Conservation (phyloP, 208 protist genomes). For the Wallacemonas rigidus region DNA sequence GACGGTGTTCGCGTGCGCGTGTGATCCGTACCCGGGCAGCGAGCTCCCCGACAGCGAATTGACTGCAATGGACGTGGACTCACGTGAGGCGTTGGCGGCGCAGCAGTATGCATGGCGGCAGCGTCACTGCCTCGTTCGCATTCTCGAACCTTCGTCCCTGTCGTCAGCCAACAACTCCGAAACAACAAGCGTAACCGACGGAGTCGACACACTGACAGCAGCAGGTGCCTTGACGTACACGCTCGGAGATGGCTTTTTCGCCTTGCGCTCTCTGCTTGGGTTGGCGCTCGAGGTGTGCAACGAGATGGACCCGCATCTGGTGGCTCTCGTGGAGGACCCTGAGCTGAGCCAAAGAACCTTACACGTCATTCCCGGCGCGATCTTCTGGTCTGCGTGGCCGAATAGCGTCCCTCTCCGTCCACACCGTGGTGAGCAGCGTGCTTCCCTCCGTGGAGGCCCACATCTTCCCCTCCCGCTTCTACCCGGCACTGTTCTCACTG, state of each 20-base stretch:
- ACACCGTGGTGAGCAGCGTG: constrained; percentile 27
- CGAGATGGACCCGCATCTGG: constrained; percentile 28
- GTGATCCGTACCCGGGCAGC: constrained; percentile 23
- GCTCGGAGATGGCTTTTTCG: constrained; percentile 28
- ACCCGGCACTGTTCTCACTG: constrained; percentile 31
- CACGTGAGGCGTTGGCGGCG: background rate
- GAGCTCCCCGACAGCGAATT: background rate
- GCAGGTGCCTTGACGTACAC: constrained; percentile 28
- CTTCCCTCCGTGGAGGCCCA: constrained; percentile 17
- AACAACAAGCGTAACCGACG: constrained; percentile 6
- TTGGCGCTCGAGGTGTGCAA: constrained; percentile 38
- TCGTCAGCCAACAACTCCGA: constrained; percentile 20
- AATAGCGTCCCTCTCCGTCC: constrained; percentile 14
- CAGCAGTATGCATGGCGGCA: constrained; percentile 28
- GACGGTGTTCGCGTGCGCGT: constrained; percentile 28
- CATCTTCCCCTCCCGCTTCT: constrained; percentile 32
- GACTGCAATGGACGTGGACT: background rate
- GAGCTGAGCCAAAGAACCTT: constrained; percentile 24
- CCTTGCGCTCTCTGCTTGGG: constrained; percentile 35
- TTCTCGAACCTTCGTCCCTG: constrained; percentile 32
- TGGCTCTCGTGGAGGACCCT: constrained; percentile 30
- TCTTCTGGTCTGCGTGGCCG: constrained; percentile 37
- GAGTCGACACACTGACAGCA: background rate
- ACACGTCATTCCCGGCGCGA: constrained; percentile 24
- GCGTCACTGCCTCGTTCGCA: constrained; percentile 39